Evolutionary conservation across 805 yeast species (phyloP).

Genomic region (Torulaspora indica): DNA sequence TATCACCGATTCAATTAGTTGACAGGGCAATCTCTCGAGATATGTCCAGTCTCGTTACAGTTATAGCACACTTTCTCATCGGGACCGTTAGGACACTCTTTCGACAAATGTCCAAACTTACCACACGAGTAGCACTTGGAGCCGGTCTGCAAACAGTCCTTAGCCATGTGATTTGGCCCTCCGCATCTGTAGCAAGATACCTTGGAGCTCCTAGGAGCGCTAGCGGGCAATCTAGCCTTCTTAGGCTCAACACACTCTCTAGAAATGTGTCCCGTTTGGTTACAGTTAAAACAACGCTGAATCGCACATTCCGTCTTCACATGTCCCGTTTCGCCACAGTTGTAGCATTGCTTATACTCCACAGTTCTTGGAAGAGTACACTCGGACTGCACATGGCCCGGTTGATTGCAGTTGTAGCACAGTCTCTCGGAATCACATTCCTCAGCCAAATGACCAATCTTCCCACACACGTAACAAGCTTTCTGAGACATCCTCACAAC

Average conservation of each 20-base stretch:
- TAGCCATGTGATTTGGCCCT: slow-evolving; percentile 89
- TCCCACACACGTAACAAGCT: slow-evolving; percentile 90
- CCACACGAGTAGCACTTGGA: slow-evolving; percentile 93
- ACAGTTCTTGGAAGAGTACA: slow-evolving; percentile 87
- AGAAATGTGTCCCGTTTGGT: slow-evolving; percentile 76
- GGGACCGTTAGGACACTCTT: slow-evolving; percentile 63
- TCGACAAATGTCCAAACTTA: slow-evolving; percentile 81
- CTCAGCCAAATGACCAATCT: slow-evolving; percentile 86
- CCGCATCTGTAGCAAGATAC: slow-evolving; percentile 82
- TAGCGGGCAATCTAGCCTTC: slow-evolving; percentile 26
- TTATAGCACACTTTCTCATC: slow-evolving; percentile 48
- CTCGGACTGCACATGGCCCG: slow-evolving; percentile 84
- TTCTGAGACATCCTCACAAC: slow-evolving; percentile 46
- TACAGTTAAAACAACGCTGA: slow-evolving; percentile 76
- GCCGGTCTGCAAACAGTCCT: slow-evolving; percentile 74
- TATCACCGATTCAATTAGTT: slow-evolving; percentile 4
- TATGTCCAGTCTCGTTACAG: slow-evolving; percentile 67
- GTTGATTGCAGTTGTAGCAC: slow-evolving; percentile 88
- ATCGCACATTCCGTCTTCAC: slow-evolving; percentile 77
- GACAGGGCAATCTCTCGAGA: slow-evolving; percentile 67
- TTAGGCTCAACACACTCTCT: slow-evolving; percentile 61
- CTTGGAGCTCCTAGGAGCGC: slow-evolving; percentile 19
- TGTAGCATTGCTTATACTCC: slow-evolving; percentile 83
- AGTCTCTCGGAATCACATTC: slow-evolving; percentile 83
- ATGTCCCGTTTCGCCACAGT: slow-evolving; percentile 88